These are phyloP conservation scores for Blastocystis sp. DNA, from an alignment of 352 stramenopile genomes.

Conservation along the genomic window DNA sequence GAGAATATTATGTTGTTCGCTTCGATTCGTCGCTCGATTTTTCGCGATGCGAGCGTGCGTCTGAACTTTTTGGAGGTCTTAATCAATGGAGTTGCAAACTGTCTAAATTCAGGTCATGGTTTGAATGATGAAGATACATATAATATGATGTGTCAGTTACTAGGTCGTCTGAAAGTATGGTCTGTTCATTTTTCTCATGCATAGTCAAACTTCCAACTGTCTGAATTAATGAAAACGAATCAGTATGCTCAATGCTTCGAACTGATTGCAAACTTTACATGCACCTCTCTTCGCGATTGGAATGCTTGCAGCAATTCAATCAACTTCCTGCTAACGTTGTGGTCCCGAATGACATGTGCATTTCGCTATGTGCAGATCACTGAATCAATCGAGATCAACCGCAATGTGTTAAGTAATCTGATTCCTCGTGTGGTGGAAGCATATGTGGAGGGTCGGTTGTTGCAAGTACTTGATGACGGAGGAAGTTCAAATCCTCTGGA, in stretches of 20 bases:
- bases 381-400: background rate
- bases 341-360: constrained; percentile 49
- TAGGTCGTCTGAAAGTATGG: constrained; percentile 11
- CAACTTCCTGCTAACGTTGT: constrained; percentile 53
- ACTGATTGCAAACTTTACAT: constrained; percentile 59
- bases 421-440: constrained; percentile 25
- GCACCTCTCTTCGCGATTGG: constrained; percentile 45
- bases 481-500: constrained; percentile 13
- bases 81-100: constrained; percentile 1
- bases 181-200: background rate
- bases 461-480: constrained; percentile 13
- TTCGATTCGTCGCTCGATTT: constrained; percentile 10
- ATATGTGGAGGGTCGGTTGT: constrained; percentile 34
- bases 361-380: constrained; percentile 51
- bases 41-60: background rate
- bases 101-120: background rate
- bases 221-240: constrained; percentile 46
- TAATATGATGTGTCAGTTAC: constrained; percentile 60
- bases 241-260: background rate
- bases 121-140: constrained; percentile 58
- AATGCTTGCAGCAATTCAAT: constrained; percentile 57
- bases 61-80: constrained; percentile 41
- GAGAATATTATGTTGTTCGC: constrained; percentile 48
- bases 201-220: constrained; percentile 62
- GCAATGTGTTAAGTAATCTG: background rate